Evolutionary conservation across 2,329 filamentous ascomycete genomes (phyloP), one percentile per base, ranked within the genome.

Genomic region (Claviceps purpurea): DNA sequence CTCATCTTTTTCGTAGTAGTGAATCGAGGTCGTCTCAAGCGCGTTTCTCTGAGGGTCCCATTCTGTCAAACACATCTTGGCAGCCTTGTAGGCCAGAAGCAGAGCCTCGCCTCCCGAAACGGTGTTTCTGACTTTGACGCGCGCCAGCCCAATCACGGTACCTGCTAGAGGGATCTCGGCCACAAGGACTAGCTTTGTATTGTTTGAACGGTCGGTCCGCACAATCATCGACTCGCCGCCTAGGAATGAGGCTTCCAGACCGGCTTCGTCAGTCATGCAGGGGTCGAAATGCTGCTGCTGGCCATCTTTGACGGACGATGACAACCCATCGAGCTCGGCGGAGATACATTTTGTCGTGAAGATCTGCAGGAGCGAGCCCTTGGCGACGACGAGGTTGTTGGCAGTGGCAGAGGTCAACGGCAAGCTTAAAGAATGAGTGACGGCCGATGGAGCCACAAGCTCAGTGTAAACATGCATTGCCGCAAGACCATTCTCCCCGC

Each of bases 401-500:
- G 86, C 81, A 57, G 83, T 77, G 49, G 87, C 70, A 47, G 85
- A 85, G 47, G 85, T 76, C 64, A 98, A 89, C 39, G 89, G 81
- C 42, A 95, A 71, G 55, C 76, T 79, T 62, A 96, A 72, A 57
- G 90, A 88, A 72, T 95, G 86, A 63, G 89, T 90, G 70, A 97
- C 89, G 66, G 90, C 90, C 67, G 90, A 94, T 51, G 93, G 90
- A 73, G 91, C 87, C 68, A 89, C 83, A 67, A 98, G 77, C 77
- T 98, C 93, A 64, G 89, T 90, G 73, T 97, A 97, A 76, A 89
- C 95, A 80, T 97, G 91, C 91, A 97, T 97, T 47, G 59, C 58
- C 57, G 62, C 65, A 61, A 60, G 57, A 62, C 59, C 68, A 70
- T 69, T 61, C 58, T 65, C 62, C 56, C 57, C 50, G 57, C 52